Evolutionary conservation across 495 filamentous ascomycete genomes (phyloP), one percentile per base, ranked within the genome.

Genomic region (Hypoxylon crocopeplum): DNA sequence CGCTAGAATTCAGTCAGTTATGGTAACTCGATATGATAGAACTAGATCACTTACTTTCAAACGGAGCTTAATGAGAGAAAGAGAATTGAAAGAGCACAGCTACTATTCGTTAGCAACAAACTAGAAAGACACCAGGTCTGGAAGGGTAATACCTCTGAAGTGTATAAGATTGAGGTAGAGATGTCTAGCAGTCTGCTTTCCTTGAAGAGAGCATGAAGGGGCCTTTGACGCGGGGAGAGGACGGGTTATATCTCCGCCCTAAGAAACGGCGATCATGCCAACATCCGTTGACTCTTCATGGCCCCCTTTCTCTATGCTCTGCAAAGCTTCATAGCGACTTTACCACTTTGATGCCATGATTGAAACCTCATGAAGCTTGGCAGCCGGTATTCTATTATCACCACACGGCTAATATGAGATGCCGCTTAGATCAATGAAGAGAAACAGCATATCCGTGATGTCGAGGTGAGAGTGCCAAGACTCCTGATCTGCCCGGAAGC

Each of bases 401-500:
- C 12, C 52, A 48, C 16, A 29, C 39, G 19, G 39, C 34, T 48
- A 33, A 11, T 15, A 36, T 39, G 21, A 45, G 22, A 39, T 42
- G n/a, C 19, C 25, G 8, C 20, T 24, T 17, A 11, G 7, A 24
- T 40, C 13, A 15, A 27, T 21, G 32, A 38, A 24, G 48, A 46
- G 41, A 39, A 16, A 24, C 30, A 47, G 49, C 30, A 49, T 41
- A 21, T 5, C 11, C 17, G 27, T 39, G 27, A 48, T 59, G n/a
- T 37, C 40, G 17, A 44, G 40, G 30, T 24, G 39, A 53, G 24
- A 27, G 11, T 19, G 58, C 62, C 62, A 63, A 63, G 66, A 50
- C 66, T 48, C 66, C 62, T 69, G 66, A 66, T 66, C 58, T 66
- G 4, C 66, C 63, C 58, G 58, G 62, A 60, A 40, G 50, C 50